These are phyloP conservation scores for Microthlaspi erraticum DNA, from an alignment of 345 rosid genomes.

Conservation along the genomic window DNA sequence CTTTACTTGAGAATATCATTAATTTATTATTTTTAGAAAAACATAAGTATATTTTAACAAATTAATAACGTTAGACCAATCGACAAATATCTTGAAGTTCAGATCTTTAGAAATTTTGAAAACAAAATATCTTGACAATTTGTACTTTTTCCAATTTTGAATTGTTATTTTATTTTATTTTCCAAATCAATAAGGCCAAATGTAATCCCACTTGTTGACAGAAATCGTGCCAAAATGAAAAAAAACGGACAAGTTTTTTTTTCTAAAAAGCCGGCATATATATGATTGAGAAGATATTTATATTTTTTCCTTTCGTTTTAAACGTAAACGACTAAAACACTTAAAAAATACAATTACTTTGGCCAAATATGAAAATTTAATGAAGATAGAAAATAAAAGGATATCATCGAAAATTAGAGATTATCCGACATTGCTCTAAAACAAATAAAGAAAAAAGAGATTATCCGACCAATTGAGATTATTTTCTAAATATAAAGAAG, in stretches of 20 bases:
- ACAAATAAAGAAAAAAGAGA: background rate
- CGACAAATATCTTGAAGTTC: background rate
- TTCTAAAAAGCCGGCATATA: background rate
- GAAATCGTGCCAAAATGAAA: background rate
- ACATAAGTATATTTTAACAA: background rate
- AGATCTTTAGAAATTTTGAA: background rate
- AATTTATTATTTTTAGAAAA: too few species aligned
- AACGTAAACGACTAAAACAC: background rate
- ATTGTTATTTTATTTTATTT: background rate
- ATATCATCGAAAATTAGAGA: constrained; percentile 7
- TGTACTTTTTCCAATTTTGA: background rate
- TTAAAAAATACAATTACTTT: background rate
- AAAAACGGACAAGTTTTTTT: constrained; percentile 10
- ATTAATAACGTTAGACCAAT: background rate
- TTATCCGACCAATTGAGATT: background rate
- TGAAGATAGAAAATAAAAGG: background rate
- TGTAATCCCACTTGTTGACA: constrained; percentile 11
- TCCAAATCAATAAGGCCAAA: background rate
- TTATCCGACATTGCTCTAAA: background rate
- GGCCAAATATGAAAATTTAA: background rate
- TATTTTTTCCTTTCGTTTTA: background rate
- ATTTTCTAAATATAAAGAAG: background rate
- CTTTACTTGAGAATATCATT: too few species aligned
- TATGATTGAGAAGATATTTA: background rate
- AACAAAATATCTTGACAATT: constrained; percentile 8